Evolutionary conservation across 805 yeast genomes (phyloP).

Genomic region (Starmerella bacillaris): DNA sequence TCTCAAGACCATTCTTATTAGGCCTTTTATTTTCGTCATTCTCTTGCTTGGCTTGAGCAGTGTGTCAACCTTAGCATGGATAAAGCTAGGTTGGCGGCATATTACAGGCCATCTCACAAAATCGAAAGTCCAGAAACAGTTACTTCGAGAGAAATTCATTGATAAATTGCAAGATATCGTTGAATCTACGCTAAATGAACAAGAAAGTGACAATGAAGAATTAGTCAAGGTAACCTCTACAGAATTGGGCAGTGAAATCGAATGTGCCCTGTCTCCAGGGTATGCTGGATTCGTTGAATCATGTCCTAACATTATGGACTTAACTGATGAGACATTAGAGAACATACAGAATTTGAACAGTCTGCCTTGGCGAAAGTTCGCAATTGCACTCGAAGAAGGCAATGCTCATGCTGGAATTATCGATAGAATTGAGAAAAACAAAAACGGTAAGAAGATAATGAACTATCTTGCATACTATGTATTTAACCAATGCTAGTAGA

Average conservation of each 20-base stretch:
- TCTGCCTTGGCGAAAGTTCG: slow-evolving; percentile 60
- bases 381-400: slow-evolving; percentile 49
- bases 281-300: slow-evolving; percentile 6
- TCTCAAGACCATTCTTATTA: neutral
- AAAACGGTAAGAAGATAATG: slow-evolving; percentile 20
- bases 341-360: slow-evolving; percentile 33
- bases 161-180: neutral
- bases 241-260: neutral
- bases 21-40: slow-evolving; percentile 2
- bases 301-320: neutral
- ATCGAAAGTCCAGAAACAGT: neutral
- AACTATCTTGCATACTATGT: no score
- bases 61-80: slow-evolving; percentile 1
- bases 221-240: no score
- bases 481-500: no score
- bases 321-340: slow-evolving; percentile 1
- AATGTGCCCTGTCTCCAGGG: neutral
- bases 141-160: neutral
- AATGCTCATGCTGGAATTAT: slow-evolving; percentile 81
- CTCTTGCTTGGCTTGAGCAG: slow-evolving; percentile 1
- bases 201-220: neutral
- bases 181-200: neutral
- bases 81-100: no score
- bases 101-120: neutral
- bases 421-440: slow-evolving; percentile 31